A percentile compares a stretch with the other conserved stretches of the same genome.
Conservation (phyloP, 345 rosid species). For the Syzygium aromaticum region DNA sequence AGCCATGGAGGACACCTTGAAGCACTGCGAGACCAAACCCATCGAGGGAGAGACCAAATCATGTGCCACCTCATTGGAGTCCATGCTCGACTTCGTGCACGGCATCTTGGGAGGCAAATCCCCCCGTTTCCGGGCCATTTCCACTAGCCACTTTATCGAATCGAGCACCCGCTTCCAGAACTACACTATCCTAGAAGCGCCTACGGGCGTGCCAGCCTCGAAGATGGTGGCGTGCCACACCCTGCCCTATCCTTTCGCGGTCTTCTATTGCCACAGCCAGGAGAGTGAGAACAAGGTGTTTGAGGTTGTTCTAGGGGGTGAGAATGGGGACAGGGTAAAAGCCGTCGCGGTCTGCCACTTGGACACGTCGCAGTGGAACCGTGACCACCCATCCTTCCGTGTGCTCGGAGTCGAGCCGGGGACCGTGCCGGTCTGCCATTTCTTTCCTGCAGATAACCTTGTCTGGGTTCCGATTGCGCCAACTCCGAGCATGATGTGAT, state of each 20-base stretch:
- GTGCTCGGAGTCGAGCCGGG: constrained; percentile 5
- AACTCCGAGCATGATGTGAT: not conserved
- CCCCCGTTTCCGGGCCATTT: constrained; percentile 1
- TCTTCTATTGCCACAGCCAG: constrained; percentile 11
- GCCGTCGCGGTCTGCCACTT: constrained; percentile 10
- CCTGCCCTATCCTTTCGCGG: not conserved
- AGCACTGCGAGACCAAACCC: constrained; percentile 17
- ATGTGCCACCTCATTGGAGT: constrained; percentile 40
- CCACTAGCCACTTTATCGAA: constrained; percentile 13
- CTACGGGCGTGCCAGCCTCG: not conserved
- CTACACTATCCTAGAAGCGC: constrained; percentile 1
- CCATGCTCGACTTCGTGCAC: constrained; percentile 32
- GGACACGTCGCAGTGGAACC: constrained; percentile 8
- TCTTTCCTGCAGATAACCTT: constrained; percentile 2
- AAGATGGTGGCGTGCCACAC: constrained; percentile 7
- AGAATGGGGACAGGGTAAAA: constrained; percentile 2
- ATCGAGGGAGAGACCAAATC: constrained; percentile 30
- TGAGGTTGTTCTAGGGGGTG: not conserved
- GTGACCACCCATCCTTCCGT: constrained; percentile 3
- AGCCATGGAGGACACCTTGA: constrained; percentile 28
- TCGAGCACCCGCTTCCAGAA: constrained; percentile 1
- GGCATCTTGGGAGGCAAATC: constrained; percentile 8
- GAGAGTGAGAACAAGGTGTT: not conserved
- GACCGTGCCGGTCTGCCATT: constrained; percentile 5
- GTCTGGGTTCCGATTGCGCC: not conserved